Evolutionary conservation across 2,329 filamentous ascomycete species (phyloP), one percentile per base, ranked within the genome.

Genomic region (Ambrosiella cleistominuta): DNA sequence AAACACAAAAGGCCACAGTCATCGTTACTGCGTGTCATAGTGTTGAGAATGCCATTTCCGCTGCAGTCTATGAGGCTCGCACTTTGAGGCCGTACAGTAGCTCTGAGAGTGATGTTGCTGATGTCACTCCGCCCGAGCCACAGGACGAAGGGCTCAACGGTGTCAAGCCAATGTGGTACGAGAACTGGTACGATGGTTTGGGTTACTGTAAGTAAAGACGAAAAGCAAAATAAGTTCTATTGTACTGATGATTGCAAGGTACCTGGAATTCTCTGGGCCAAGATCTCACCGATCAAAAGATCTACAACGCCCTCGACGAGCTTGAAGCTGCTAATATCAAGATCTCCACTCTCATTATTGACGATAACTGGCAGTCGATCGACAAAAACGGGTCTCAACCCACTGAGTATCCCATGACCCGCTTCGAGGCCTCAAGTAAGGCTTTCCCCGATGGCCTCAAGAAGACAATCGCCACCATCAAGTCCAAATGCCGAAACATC

Each of bases 241-340:
- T 47, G 11, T 47, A 47, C n/a, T 13, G 12, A 49, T n/a, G 35
- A 35, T 36, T 9, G 39, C 9, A 1, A 81, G 79, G 79, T 68
- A 98, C 93, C 0, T 98, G 93, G 93, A 98, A 97, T 66, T 86
- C 83, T 0, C 74, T 98, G 0, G 93, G 93, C 0, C 88, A 94
- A 64, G 73, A 83, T 50, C 74, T 98, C 39, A 93, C 83, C 0
- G 86, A 91, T 61, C 75, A 87, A 17, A 94, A 88, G 64, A 79
- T 98, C 12, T 73, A 89, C 11, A 69, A 81, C 45, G 88, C 90
- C 1, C 73, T 97, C 0, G 80, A 88, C 60, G 75, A 78, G 1
- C 72, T 98, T 9, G 77, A 82, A 3, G 73, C 81, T 37, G 77
- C 86, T 58, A 78, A 83, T 0, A 87, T 98, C 65, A 82, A 85